Evolutionary conservation across 352 stramenopile genomes (phyloP), one percentile per base, ranked within the genome.

Genomic region (Globisporangium takayamanum): DNA sequence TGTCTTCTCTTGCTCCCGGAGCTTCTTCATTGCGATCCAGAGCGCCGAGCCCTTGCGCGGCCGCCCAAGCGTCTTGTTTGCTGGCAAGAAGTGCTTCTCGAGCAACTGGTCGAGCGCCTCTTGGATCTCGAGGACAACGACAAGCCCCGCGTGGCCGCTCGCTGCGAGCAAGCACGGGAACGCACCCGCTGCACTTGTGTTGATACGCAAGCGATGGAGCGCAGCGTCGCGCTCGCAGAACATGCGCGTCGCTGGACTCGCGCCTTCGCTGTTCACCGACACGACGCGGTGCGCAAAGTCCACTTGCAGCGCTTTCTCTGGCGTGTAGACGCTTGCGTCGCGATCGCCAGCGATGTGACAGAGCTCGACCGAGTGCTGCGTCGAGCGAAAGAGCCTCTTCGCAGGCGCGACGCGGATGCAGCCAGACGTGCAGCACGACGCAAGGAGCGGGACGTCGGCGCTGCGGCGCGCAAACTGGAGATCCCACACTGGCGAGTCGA

Each of bases 401-500:
- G 70, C 81, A 20, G 80, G 80, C 2, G 78, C 78, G 7, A 82
- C 62, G 25, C 80, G 75, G 26, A 95, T 70, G 39, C 73, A 82
- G 2, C 85, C 85, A 1, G 83, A 87, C 5, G 85, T 73, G 33
- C 85, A 95, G 2, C 66, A 81, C 2, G 85, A 92, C 20, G 86
- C 49, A 18, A 93, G 55, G 2, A 91, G 47, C 3, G 84, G 78
- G 2, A 78, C 59, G 3, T 63, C 54, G 2, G 70, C 65, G 20
- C 63, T 66, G 4, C 80, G 79, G 14, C 59, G 12, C 30, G 68
- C 78, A 51, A 91, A 80, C 53, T 87, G 74, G 14, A 91, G 62
- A 61, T 92, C 80, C 85, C 85, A 95, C 25, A 95, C 78, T 1
- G 85, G 85, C 2, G 83, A 92, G 50, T 95, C 85, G 52, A 91